phyloP scores from a whole-genome alignment of 2,329 filamentous ascomycete genomes.

The Fusarium multiceps region DNA sequence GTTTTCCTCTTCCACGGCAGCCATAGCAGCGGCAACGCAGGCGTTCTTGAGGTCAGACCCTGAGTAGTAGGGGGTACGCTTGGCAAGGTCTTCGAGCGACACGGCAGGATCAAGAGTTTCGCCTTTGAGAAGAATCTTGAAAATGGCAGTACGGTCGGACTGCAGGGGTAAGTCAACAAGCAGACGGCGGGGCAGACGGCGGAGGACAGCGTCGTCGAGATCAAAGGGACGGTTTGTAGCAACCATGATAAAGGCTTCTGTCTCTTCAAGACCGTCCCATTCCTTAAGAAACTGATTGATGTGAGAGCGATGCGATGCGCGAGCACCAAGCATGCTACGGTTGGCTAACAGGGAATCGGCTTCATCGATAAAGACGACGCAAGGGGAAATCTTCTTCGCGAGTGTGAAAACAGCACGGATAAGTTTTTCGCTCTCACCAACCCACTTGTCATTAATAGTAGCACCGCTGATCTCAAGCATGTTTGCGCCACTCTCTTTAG shows the following conservation, averaged over 20 bases:
- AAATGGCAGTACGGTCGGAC: constrained; percentile 73
- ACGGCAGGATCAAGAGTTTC: constrained; percentile 73
- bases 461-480: constrained; percentile 91
- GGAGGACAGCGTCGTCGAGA: constrained; percentile 86
- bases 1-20: constrained; percentile 80
- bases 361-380: constrained; percentile 97
- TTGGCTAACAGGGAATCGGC: constrained; percentile 91
- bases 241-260: constrained; percentile 96
- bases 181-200: constrained; percentile 78
- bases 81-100: constrained; percentile 70
- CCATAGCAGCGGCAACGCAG: constrained; percentile 81
- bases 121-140: constrained; percentile 76
- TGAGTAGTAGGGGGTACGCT: constrained; percentile 79
- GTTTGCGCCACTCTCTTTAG: constrained; percentile 74
- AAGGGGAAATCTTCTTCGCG: constrained; percentile 89
- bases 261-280: constrained; percentile 90
- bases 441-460: constrained; percentile 95
- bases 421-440: constrained; percentile 96
- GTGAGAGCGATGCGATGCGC: constrained; percentile 83
- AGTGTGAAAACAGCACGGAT: constrained; percentile 91
- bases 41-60: constrained; percentile 87
- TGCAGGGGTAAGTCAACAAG: constrained; percentile 78
- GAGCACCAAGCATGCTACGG: constrained; percentile 72
- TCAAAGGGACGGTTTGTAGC: constrained; percentile 97
- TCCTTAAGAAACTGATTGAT: constrained; percentile 97